Evolutionary conservation across 2,329 filamentous ascomycete species (phyloP).

Genomic region (Fusarium humuli): DNA sequence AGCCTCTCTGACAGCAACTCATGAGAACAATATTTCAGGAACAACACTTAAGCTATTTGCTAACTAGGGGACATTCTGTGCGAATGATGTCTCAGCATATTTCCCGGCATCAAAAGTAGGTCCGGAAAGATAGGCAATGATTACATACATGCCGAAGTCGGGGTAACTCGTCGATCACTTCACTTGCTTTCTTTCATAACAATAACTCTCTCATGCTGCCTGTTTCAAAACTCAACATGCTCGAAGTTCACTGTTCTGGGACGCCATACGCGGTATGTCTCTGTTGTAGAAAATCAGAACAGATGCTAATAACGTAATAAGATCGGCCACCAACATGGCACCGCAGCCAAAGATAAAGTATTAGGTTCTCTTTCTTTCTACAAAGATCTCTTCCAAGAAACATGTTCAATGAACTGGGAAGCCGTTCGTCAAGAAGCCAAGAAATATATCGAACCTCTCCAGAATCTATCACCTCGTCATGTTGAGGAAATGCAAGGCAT

Average conservation of each 20-base stretch:
- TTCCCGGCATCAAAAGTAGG: neutral
- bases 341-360: conserved; percentile 18
- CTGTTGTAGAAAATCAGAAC: rapidly evolving
- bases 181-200: neutral
- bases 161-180: conserved; percentile 2
- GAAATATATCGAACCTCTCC: conserved; percentile 25
- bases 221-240: neutral
- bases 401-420: conserved; percentile 36
- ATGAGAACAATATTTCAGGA: neutral
- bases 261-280: conserved; percentile 19
- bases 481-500: conserved; percentile 61
- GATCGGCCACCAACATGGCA: conserved; percentile 38
- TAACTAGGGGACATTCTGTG: too few species aligned
- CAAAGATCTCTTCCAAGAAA: conserved; percentile 18
- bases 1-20: neutral
- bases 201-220: neutral
- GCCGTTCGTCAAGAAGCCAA: conserved; percentile 24
- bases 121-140: neutral
- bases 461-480: conserved; percentile 13
- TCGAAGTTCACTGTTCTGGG: conserved; percentile 27
- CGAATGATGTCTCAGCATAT: neutral
- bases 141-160: conserved; percentile 1
- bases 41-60: neutral
- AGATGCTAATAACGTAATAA: neutral
- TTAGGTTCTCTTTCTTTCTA: conserved; percentile 36